Percentiles rank a stretch among this genome's conserved stretches.
Conservation (phyloP, 352 stramenopile genomes). For the Blastocystis sp. region DNA sequence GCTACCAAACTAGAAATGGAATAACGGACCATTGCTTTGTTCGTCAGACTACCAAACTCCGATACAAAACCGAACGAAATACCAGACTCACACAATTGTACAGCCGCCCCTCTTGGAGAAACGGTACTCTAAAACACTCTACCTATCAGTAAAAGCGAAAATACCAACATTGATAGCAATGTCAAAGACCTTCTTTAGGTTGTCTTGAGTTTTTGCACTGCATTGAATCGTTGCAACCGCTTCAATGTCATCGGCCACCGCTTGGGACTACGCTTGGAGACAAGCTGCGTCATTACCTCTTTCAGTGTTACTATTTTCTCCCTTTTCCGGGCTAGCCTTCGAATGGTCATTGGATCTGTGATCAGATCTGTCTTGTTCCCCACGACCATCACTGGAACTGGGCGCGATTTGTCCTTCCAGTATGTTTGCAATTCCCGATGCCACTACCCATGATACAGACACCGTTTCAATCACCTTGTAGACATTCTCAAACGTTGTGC, state of each 20-base stretch:
- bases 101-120: not conserved
- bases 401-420: constrained; percentile 13
- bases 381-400: constrained; percentile 18
- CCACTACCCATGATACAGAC: not conserved
- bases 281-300: not conserved
- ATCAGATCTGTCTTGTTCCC: constrained; percentile 39
- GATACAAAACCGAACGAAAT: not conserved
- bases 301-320: constrained; percentile 34
- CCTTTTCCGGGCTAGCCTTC: not conserved
- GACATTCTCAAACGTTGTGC: constrained; percentile 19
- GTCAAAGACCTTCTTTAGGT: constrained; percentile 35
- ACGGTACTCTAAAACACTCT: constrained; percentile 12
- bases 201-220: constrained; percentile 32
- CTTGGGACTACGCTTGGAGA: not conserved
- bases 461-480: not conserved
- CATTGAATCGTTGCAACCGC: constrained; percentile 4
- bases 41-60: not conserved
- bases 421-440: not conserved
- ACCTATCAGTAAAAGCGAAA: not conserved
- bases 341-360: not conserved
- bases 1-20: too few species aligned
- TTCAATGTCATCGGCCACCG: not conserved
- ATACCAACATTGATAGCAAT: not conserved
- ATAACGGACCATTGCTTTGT: too few species aligned
- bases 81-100: not conserved